Evolutionary conservation across 805 yeast species (phyloP).

Genomic region (Lipomyces chichibuensis): DNA sequence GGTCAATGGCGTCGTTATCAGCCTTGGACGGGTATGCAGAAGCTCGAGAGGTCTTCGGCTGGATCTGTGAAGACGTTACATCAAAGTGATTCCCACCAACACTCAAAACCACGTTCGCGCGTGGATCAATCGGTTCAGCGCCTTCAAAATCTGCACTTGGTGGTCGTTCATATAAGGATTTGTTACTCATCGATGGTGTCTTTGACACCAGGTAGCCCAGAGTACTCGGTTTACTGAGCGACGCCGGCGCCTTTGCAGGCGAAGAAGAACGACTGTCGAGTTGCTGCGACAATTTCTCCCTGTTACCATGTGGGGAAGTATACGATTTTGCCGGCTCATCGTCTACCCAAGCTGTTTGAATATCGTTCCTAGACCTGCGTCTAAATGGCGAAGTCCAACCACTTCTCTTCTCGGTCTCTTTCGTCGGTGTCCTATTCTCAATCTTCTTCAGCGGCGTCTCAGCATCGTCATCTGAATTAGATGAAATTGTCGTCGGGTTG

Average conservation of each 20-base stretch:
- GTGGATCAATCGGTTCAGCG: slow-evolving; percentile 21
- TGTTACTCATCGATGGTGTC: slow-evolving; percentile 5
- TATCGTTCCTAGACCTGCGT: slow-evolving; percentile 45
- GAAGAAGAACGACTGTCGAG: slow-evolving; percentile 5
- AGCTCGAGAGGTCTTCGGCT: background rate
- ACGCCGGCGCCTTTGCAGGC: background rate
- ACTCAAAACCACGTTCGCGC: slow-evolving; percentile 29
- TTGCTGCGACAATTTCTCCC: background rate
- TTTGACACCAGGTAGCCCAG: background rate
- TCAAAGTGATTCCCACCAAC: slow-evolving; percentile 32
- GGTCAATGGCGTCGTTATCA: slow-evolving; percentile 46
- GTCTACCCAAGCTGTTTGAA: slow-evolving; percentile 38
- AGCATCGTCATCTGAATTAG: slow-evolving; percentile 27
- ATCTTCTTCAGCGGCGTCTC: slow-evolving; percentile 6
- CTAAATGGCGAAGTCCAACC: slow-evolving; percentile 53
- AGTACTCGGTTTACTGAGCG: slow-evolving; percentile 6
- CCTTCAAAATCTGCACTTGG: slow-evolving; percentile 8
- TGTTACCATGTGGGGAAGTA: slow-evolving; percentile 8
- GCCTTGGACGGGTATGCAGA: background rate
- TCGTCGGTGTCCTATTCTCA: background rate
- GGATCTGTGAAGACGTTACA: slow-evolving; percentile 9
- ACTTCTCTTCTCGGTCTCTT: slow-evolving; percentile 20
- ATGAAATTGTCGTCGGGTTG: slow-evolving; percentile 36
- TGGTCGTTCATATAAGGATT: background rate
- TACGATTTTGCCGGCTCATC: slow-evolving; percentile 5